Percentiles rank a stretch among this genome's conserved stretches.
Evolutionary conservation across 1,284 basidiomycete genomes (phyloP).

Genomic region (Tremellales sp.): DNA sequence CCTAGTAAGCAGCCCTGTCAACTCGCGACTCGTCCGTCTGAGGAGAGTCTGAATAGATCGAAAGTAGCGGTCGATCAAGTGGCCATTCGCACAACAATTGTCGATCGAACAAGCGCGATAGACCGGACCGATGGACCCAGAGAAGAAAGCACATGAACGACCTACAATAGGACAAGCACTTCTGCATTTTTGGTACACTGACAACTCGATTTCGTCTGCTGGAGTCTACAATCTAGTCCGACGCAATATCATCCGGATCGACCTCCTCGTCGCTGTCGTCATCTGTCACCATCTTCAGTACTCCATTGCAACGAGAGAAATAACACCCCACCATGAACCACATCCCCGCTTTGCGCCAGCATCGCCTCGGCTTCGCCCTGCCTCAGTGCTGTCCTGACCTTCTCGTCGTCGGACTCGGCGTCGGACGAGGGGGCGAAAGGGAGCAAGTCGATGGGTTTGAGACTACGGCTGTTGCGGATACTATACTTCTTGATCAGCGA

Average conservation of each 20-base stretch:
- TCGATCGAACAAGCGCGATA: no score
- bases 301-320: neutral
- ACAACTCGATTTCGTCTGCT: no score
- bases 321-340: slow-evolving; percentile 42
- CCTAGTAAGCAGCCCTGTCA: no score
- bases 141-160: no score
- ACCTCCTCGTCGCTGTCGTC: slow-evolving; percentile 33
- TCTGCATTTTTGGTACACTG: no score
- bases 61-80: no score
- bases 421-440: slow-evolving; percentile 42
- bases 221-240: slow-evolving; percentile 32
- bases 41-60: no score
- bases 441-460: slow-evolving; percentile 59
- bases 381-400: slow-evolving; percentile 38
- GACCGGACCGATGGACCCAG: no score
- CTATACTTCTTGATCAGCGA: slow-evolving; percentile 44
- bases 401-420: slow-evolving; percentile 40
- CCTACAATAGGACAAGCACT: no score
- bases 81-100: no score
- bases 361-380: slow-evolving; percentile 38
- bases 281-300: slow-evolving; percentile 20
- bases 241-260: slow-evolving; percentile 45
- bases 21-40: no score
- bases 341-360: slow-evolving; percentile 39
- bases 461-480: slow-evolving; percentile 67